Base-by-base conservation (phyloP, 352 stramenopile genomes). In the Thraustotheca clavata region DNA sequence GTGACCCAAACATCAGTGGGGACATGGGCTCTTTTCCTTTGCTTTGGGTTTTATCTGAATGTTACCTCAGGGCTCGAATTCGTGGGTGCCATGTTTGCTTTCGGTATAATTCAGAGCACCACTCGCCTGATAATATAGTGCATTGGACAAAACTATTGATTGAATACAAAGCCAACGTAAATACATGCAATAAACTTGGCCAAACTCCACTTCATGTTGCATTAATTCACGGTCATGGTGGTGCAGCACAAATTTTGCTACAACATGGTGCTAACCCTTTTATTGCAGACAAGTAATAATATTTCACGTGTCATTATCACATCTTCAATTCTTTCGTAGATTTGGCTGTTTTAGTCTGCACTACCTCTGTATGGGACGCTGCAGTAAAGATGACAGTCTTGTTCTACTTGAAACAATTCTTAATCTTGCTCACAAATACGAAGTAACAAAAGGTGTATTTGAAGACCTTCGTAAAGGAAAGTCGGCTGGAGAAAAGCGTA, bases 141-240 rank as follows among this genome's bases (percentile, higher is more conserved):
- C 18, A 59, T n/a, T 5, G 84, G 5, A 48, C 47, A 0, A 18
- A 52, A 22, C 47, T 87, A 16, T 60, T 90, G 1, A 65, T 85
- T 38, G 46, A 43, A 0, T 55, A 83, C 39, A 27, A 40, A 11
- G 74, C 76, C 0, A 63, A 87, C 33, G 35, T 89, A 16, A 74
- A 91, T 40, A 75, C 69, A 12, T 88, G 71, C 70, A 92, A 91
- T 27, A 60, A 54, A 0, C 49, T 86, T 11, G 81, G 79, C 0
- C 83, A 89, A 26, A 89, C 81, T 16, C 67, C 79, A 0, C 68
- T 92, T 14, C 83, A 92, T 32, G 48, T 88, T 35, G 76, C 79
- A 1, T 39, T 92, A n/a, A 38, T 91, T 16, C 76, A 87, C 63
- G 83, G 80, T 0, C 81, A 91, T 49, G 67, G 49, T 0, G 67